Evolutionary conservation across 495 filamentous ascomycete species (phyloP).

Genomic region (Lepidopterella palustris): DNA sequence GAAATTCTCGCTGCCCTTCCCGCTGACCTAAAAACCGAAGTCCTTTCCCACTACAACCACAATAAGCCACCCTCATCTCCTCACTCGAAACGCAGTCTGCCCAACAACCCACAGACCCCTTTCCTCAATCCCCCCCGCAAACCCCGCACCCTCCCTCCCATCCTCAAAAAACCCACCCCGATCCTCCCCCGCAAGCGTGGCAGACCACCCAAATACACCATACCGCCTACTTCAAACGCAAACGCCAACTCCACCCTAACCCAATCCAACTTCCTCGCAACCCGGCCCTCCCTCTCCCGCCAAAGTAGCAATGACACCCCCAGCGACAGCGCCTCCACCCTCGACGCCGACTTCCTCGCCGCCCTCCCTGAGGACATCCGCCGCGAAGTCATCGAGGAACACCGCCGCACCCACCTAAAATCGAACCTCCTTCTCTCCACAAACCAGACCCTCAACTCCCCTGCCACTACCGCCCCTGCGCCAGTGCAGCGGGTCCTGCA

Average conservation of each 20-base stretch:
- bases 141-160: conserved; percentile 40
- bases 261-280: conserved; percentile 59
- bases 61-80: conserved; percentile 17
- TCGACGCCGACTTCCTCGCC: conserved; percentile 68
- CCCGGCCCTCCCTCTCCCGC: conserved; percentile 7
- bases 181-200: conserved; percentile 48
- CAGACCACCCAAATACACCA: conserved; percentile 29
- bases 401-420: conserved; percentile 51
- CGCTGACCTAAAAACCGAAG: conserved; percentile 73
- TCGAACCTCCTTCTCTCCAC: conserved; percentile 32
- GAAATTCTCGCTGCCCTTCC: conserved; percentile 63
- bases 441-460: neutral
- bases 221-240: conserved; percentile 6
- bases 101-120: conserved; percentile 33
- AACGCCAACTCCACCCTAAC: conserved; percentile 40
- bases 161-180: conserved; percentile 50
- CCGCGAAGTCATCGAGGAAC: conserved; percentile 66
- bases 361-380: conserved; percentile 78
- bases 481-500: neutral
- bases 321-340: conserved; percentile 4
- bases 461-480: neutral
- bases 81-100: conserved; percentile 2
- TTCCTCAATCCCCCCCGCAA: conserved; percentile 56
- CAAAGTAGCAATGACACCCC: conserved; percentile 2
- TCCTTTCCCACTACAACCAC: conserved; percentile 58